Evolutionary conservation across 2,329 filamentous ascomycete genomes (phyloP).

Genomic region (Xylaria sp.): DNA sequence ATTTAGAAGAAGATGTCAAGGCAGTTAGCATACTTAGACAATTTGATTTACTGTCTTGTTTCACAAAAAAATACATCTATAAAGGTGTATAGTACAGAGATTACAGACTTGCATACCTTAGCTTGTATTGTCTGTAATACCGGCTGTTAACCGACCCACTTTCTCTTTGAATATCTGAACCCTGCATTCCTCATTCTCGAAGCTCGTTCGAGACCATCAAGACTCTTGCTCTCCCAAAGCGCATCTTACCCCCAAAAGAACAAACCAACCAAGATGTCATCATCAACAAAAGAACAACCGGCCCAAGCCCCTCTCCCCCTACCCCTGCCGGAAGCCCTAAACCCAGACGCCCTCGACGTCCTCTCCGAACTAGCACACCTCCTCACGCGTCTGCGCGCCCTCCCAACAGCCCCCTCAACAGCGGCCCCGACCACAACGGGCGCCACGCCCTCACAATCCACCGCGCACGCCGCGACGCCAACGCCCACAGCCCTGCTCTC

Average conservation of each 20-base stretch:
- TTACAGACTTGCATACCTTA: too few relatives aligned
- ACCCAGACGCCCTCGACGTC: slow-evolving; percentile 86
- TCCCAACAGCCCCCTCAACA: slow-evolving; percentile 26
- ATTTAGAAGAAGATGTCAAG: neutral
- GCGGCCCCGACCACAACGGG: neutral
- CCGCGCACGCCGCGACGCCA: slow-evolving; percentile 46
- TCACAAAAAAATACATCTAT: neutral
- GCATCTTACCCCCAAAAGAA: slow-evolving; percentile 5
- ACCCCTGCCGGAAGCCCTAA: slow-evolving; percentile 70
- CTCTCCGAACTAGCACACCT: slow-evolving; percentile 84
- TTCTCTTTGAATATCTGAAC: neutral
- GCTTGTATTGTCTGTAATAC: too few relatives aligned
- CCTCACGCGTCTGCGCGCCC: slow-evolving; percentile 75
- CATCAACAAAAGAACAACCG: slow-evolving; percentile 36
- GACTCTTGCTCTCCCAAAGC: too few relatives aligned
- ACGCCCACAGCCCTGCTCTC: slow-evolving; percentile 38
- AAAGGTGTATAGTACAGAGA: too few relatives aligned
- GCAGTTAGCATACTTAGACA: neutral
- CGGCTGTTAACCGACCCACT: neutral
- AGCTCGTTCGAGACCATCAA: neutral
- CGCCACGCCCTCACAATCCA: slow-evolving; percentile 41
- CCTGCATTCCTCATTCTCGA: neutral
- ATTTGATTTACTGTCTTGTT: neutral
- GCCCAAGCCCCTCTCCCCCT: slow-evolving; percentile 50
- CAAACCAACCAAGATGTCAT: slow-evolving; percentile 30